These are phyloP conservation scores for Penicillium sp. DNA, from an alignment of 2,329 filamentous ascomycete genomes.

Conservation along the genomic window DNA sequence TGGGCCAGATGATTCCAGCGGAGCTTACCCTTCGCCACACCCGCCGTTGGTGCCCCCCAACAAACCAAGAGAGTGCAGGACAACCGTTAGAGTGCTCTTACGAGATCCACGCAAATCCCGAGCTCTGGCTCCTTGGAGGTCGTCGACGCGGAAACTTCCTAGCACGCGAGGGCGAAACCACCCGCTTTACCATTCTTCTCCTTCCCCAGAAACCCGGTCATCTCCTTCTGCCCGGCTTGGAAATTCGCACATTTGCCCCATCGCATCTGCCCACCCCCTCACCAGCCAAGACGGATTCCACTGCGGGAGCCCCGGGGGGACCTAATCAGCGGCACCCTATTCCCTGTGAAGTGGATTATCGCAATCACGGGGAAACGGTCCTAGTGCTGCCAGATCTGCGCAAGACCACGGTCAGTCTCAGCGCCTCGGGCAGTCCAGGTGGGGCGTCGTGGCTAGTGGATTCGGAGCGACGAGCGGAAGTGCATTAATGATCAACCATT, in stretches of 20 bases:
- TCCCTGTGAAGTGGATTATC: conserved; percentile 75
- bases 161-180: conserved; percentile 46
- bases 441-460: conserved; percentile 68
- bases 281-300: conserved; percentile 15
- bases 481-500: conserved; percentile 6
- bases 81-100: conserved; percentile 74
- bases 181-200: conserved; percentile 67
- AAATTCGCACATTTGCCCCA: conserved; percentile 67
- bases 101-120: conserved; percentile 71
- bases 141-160: conserved; percentile 75
- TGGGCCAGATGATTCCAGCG: conserved; percentile 50
- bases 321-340: conserved; percentile 37
- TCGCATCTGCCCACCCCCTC: conserved; percentile 25
- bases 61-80: conserved; percentile 31
- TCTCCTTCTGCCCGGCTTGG: conserved; percentile 74
- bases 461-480: conserved; percentile 49
- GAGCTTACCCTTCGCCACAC: conserved; percentile 55
- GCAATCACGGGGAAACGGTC: conserved; percentile 75
- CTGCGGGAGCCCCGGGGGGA: conserved; percentile 11
- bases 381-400: conserved; percentile 70
- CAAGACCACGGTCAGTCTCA: conserved; percentile 71
- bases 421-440: conserved; percentile 59
- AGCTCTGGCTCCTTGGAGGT: conserved; percentile 83
- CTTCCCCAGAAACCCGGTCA: conserved; percentile 78
- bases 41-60: conserved; percentile 50